A percentile compares a stretch with the other conserved stretches of the same genome.
Conservation (phyloP, 2,329 filamentous ascomycete species). For the Fusarium sp. region DNA sequence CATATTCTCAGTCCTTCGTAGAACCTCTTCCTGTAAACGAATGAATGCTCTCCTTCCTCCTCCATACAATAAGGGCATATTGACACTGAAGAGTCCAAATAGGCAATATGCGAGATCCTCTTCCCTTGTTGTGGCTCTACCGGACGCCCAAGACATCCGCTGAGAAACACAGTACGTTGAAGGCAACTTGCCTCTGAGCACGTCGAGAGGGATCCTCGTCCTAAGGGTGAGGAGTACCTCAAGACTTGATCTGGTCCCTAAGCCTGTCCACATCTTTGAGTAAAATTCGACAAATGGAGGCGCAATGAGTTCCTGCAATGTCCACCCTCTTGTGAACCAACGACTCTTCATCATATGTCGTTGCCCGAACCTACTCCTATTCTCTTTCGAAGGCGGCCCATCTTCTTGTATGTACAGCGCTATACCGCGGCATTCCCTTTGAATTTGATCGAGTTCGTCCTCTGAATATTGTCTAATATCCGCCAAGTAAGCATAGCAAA, state of each 20-base stretch:
- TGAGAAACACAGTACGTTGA: neutral
- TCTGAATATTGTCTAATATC: neutral
- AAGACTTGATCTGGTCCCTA: neutral
- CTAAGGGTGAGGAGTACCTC: neutral
- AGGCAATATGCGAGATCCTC: neutral
- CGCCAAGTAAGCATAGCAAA: conserved; percentile 4
- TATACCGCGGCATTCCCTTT: too few relatives aligned
- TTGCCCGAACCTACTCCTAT: too few relatives aligned
- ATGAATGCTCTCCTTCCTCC: neutral
- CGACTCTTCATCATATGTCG: neutral
- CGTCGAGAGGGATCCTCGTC: neutral
- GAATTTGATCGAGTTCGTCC: neutral
- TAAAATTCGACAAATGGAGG: neutral
- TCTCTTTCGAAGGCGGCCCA: too few relatives aligned
- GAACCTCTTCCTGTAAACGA: conserved; percentile 1
- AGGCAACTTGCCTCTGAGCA: neutral
- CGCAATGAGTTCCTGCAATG: neutral
- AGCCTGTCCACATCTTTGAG: neutral
- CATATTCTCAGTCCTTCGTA: neutral
- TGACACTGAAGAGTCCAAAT: neutral
- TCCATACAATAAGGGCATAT: conserved; percentile 1
- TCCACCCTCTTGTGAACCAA: conserved; percentile 2
- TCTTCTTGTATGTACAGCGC: too few relatives aligned
- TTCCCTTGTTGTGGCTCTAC: neutral
- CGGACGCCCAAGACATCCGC: neutral